Evolutionary conservation across 345 rosid species (phyloP), one percentile per base, ranked within the genome.

Genomic region (Acer negundo): DNA sequence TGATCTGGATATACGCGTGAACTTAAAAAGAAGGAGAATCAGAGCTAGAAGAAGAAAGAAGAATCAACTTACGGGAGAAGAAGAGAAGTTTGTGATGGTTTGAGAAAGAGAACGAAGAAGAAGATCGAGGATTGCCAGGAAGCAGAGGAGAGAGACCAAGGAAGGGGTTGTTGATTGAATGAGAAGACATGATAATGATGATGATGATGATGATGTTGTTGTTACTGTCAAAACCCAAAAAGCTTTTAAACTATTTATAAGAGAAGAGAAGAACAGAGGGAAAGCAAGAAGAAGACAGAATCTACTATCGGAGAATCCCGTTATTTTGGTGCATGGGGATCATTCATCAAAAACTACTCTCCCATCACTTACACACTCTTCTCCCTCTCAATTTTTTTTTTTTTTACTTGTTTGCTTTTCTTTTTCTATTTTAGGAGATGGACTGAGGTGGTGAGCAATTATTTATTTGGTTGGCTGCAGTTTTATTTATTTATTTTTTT

Each of bases 291-390:
- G 87, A 88, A 55, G 88, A 88, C 90, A 85, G 82, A 77, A 78
- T n/a, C 70, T 70, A 44, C 26, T 78, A 83, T 79, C 80, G 40
- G 46, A 78, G 89, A 88, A 84, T 83, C 92, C 85, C 70, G 86
- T 79, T 42, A 26, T 7, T 51, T 42, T 79, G 80, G 51, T 81
- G 75, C 86, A 87, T 83, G 87, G 89, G 81, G 87, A 35, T 35
- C 38, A 35, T 35, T 93, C 83, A 72, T 70, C 76, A 75, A 67
- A n/a, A 75, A 55, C 67, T 66, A 71, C 83, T 84, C 86, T 76
- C 84, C 82, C 84, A 86, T 84, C 38, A 35, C 38, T 35, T 35
- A 4, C 38, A 35, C 38, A 5, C 38, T 77, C 80, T 75, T 64
- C 1, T n/a, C 20, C 13, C n/a, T n/a, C n/a, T n/a, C n/a, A n/a